A percentile compares a stretch with the other conserved stretches of the same genome.
These are phyloP conservation scores for Chlamydomonas sphaeroides DNA, from an alignment of 139 green algal genomes.

Conservation along the genomic window DNA sequence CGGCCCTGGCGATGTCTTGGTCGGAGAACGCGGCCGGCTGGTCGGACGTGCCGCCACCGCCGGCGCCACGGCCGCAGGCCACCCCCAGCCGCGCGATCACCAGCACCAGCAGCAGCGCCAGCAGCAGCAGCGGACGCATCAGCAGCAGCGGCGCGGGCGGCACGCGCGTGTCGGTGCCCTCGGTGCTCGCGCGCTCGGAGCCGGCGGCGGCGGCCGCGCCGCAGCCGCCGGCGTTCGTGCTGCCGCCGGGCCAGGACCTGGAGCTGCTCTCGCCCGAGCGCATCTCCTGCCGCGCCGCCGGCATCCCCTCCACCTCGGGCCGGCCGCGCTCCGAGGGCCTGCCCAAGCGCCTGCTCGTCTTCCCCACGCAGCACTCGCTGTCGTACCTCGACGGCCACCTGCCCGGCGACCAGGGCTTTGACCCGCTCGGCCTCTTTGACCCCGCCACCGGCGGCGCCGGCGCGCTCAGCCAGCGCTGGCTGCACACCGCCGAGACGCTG, in stretches of 20 bases:
- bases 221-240: neutral
- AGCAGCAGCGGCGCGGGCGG: too few species aligned
- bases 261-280: neutral
- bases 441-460: constrained; percentile 64
- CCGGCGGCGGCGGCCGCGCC: too few species aligned
- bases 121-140: too few species aligned
- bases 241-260: neutral
- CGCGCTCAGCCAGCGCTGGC: constrained; percentile 62
- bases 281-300: constrained; percentile 1
- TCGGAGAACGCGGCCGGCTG: constrained; percentile 16
- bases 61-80: neutral
- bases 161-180: too few species aligned
- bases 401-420: constrained; percentile 88
- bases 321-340: constrained; percentile 1
- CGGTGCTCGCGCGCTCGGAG: too few species aligned
- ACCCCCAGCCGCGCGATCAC: too few species aligned
- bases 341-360: constrained; percentile 2
- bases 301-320: constrained; percentile 3
- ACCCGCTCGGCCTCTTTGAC: constrained; percentile 90
- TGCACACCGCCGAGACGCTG: constrained; percentile 46
- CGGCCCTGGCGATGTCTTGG: constrained; percentile 25
- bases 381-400: constrained; percentile 68
- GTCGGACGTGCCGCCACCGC: constrained; percentile 32
- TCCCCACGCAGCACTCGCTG: constrained; percentile 28
- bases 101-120: too few species aligned